Evolutionary conservation across 208 protist genomes (phyloP), one percentile per base, ranked within the genome.

Genomic region (Wallacemonas collosoma): DNA sequence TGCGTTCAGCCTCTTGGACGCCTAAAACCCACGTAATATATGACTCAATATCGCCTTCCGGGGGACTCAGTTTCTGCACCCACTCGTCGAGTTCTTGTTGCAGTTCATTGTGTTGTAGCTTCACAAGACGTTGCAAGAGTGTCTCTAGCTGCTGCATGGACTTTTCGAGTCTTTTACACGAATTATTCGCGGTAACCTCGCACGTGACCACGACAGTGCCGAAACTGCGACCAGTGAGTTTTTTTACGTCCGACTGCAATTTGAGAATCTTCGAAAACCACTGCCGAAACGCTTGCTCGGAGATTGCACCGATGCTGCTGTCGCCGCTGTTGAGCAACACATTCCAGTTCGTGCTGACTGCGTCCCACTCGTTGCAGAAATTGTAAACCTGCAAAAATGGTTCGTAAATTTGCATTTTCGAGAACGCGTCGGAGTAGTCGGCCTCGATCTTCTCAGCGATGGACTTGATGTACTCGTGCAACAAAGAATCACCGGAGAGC

Each of bases 11-110:
- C 15, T 83, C 66, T 3, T 79, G 80, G 36, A 87, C 47, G 39
- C 69, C 53, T 8, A 82, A 50, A 44, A 87, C 44, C 88, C 88
- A 93, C 17, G 68, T 67, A 35, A 83, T 72, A 44, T 85, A 93
- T 8, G 62, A 51, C 1, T 77, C 77, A 4, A 91, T 70, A 26
- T 75, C 66, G 14, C 85, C 55, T 1, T 71, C 68, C 0, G 85
- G 85, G 60, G 74, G 17, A 2, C 71, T 56, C 44, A 93, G 71
- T 36, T 76, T 78, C 14, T 61, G 39, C 3, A 85, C 47, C 79
- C 77, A 86, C 12, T n/a, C 44, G 15, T 81, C 57, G 15, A 75
- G 56, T 55, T 80, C 71, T 11, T 69, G n/a, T 38, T 81, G 74
- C 41, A 93, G 41, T 3, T 69, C 57, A 1, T 50, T 2, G 47